Percentiles rank a stretch among this genome's conserved stretches.
Conservation (phyloP, 2,329 filamentous ascomycete genomes). For the Sporothrix protearum region DNA sequence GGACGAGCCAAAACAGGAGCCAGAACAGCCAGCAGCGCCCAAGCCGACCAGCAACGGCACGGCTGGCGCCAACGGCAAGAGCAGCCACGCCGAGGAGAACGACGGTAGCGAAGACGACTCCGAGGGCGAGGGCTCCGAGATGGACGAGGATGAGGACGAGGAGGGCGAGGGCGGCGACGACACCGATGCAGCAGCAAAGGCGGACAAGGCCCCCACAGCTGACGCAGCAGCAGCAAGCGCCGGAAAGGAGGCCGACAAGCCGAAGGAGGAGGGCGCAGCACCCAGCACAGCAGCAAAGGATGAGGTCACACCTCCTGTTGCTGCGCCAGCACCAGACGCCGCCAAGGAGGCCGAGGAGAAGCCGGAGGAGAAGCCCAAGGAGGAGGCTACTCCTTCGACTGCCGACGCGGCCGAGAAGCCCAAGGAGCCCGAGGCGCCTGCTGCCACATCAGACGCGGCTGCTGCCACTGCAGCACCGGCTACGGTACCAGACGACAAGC, state of each 20-base stretch:
- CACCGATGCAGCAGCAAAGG: not conserved
- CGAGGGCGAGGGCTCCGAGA: slow-evolving; percentile 25
- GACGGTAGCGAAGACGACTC: slow-evolving; percentile 26
- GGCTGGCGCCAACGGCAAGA: slow-evolving; percentile 20
- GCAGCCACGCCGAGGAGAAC: slow-evolving; percentile 16
- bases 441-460: not conserved
- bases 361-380: slow-evolving; percentile 8
- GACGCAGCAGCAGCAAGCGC: not conserved
- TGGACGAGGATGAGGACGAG: slow-evolving; percentile 28
- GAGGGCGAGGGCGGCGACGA: slow-evolving; percentile 23
- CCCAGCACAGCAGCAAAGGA: slow-evolving; percentile 15
- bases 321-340: slow-evolving; percentile 14
- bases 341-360: slow-evolving; percentile 1
- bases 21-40: slow-evolving; percentile 28
- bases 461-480: slow-evolving; percentile 1
- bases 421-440: slow-evolving; percentile 11
- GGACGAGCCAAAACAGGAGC: slow-evolving; percentile 45
- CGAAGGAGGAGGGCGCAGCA: slow-evolving; percentile 10
- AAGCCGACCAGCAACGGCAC: slow-evolving; percentile 19
- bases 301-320: slow-evolving; percentile 4
- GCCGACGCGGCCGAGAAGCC: slow-evolving; percentile 7
- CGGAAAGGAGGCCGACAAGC: slow-evolving; percentile 9
- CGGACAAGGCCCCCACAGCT: slow-evolving; percentile 17
- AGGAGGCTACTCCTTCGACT: not conserved
- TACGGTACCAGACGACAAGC: slow-evolving; percentile 7